phyloP scores from a whole-genome alignment of 106 monocot species.

The Phalaenopsis equestris region DNA sequence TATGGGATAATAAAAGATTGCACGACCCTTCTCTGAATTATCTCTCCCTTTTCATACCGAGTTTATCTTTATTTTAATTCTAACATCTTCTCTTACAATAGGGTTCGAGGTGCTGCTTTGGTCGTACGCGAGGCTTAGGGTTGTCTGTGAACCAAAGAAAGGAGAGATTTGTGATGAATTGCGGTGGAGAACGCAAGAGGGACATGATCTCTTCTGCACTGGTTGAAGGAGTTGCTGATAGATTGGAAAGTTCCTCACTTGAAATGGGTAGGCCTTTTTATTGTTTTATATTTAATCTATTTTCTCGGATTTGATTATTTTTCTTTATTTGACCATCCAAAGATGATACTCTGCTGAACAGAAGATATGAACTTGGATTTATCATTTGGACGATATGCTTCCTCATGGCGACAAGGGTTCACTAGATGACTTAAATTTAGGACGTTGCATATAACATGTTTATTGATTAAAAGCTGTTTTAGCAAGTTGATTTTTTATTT shows the following conservation, averaged over 20 bases:
- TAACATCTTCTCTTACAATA: background rate
- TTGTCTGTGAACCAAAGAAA: background rate
- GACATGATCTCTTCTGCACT: slow-evolving; percentile 16
- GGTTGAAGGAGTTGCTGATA: slow-evolving; percentile 18
- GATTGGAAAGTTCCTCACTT: slow-evolving; percentile 13
- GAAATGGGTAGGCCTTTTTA: slow-evolving; percentile 9
- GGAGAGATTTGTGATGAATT: slow-evolving; percentile 10
- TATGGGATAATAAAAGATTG: background rate
- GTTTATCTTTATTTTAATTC: background rate
- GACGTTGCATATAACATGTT: background rate
- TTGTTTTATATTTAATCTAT: background rate
- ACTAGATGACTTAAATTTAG: no score
- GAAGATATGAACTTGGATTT: no score
- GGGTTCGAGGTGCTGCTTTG: background rate
- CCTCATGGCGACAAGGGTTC: no score
- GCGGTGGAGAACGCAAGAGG: slow-evolving; percentile 12
- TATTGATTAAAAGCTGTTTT: background rate
- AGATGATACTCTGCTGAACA: background rate
- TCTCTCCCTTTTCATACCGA: background rate
- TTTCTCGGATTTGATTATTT: background rate
- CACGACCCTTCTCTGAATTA: background rate
- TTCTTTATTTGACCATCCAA: slow-evolving; percentile 4
- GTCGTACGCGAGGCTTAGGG: background rate
- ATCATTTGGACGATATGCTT: no score
- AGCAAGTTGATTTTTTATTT: background rate